Evolutionary conservation across 108 stramenopile species (phyloP).

Genomic region (Skeletonema menzelii): DNA sequence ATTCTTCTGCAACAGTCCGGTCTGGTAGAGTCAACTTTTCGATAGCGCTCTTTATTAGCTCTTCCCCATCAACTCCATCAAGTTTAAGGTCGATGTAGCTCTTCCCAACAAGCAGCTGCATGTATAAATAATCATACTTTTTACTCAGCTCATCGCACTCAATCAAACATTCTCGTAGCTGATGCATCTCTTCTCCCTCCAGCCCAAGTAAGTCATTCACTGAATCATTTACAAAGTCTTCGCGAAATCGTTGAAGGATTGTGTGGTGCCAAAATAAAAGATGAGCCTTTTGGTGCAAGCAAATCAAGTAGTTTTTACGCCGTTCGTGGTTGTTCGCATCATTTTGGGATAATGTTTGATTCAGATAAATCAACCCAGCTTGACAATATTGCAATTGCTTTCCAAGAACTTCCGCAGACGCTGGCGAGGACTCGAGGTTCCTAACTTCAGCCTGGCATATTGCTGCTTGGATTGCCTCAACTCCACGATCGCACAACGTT

Average conservation of each 20-base stretch:
- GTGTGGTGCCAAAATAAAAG: conserved; percentile 24
- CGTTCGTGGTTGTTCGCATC: conserved; percentile 31
- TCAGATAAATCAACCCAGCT: conserved; percentile 26
- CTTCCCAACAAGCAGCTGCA: conserved; percentile 14
- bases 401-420: background rate
- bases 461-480: conserved; percentile 27
- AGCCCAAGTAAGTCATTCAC: conserved; percentile 16
- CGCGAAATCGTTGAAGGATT: background rate
- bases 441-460: conserved; percentile 18
- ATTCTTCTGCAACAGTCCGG: background rate
- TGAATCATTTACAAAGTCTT: background rate
- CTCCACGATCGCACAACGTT: conserved; percentile 24
- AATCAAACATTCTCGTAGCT: conserved; percentile 1
- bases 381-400: conserved; percentile 29
- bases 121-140: conserved; percentile 10
- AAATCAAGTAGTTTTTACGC: conserved; percentile 24
- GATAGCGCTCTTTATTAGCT: conserved; percentile 8
- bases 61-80: conserved; percentile 1
- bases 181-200: conserved; percentile 6
- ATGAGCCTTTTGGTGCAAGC: conserved; percentile 27
- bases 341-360: conserved; percentile 21
- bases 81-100: conserved; percentile 5
- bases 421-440: conserved; percentile 10
- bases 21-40: conserved; percentile 6
- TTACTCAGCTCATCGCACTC: conserved; percentile 19